Evolutionary conservation across 192 early-diverging fungal species (phyloP), one percentile per base, ranked within the genome.

Genomic region (Backusella tuberculispora): DNA sequence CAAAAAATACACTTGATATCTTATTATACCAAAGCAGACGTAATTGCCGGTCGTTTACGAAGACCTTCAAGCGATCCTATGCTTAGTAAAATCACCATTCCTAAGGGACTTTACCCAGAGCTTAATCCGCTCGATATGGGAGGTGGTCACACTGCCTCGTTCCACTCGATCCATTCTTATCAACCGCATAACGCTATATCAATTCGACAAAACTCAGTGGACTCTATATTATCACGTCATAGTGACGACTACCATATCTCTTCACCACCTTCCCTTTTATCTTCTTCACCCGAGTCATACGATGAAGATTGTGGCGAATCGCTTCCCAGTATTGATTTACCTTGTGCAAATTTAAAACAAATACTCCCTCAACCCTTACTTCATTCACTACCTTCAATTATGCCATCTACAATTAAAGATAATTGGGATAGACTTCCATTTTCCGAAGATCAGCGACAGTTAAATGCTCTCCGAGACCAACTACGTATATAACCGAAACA

Each of bases 1-100:
- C 89, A 93, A 78, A 92, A 90, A 78, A 85, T 95, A 63, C 94
- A 96, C 79, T 86, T 97, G 40, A 96, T 97, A 78, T 92, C 91
- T 15, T 97, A 97, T 84, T 97, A 95, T 75, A 89, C 90, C 15
- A 92, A 92, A 74, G 88, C 89, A 45, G 95, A 96, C 83, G 84
- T 92, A 14, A 79, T 85, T 21, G 80, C 83, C 17, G 88, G 88
- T 17, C 80, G 86, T 48, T 80, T 97, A 69, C 71, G 84, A 67
- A 89, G 89, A 7, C 96, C 96, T 10, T 85, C 85, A 5, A 81
- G 83, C 2, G 89, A 94, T 70, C 85, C 88, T 29, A 81, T 79
- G 56, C 87, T 96, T 46, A 83, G 86, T 19, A 76, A 85, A 48
- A 81, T 96, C 48, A 81, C 83, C 38, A 89, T 97, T 60, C 92